Conservation (phyloP, 176 grass and related monocot genomes). For the barley (Hordeum vulgare) region DNA sequence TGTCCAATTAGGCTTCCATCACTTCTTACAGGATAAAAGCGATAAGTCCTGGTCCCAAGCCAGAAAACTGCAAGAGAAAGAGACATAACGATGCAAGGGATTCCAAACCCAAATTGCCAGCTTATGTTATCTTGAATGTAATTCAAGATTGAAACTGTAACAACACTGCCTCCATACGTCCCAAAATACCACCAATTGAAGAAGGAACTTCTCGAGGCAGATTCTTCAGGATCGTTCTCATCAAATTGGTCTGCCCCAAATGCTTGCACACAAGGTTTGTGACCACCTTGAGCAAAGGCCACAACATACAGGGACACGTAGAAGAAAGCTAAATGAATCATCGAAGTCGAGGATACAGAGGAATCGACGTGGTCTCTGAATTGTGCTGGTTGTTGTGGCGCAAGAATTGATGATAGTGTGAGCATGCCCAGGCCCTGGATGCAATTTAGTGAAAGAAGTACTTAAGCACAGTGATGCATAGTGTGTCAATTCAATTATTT, state of each 20-base stretch:
- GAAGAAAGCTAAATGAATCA: constrained; percentile 33
- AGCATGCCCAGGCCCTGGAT: constrained; percentile 48
- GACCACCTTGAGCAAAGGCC: constrained; percentile 41
- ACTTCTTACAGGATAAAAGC: constrained; percentile 27
- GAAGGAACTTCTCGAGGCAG: constrained; percentile 39
- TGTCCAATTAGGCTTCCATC: background rate
- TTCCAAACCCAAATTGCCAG: constrained; percentile 49
- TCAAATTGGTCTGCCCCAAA: constrained; percentile 68
- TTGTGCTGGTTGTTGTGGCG: constrained; percentile 6
- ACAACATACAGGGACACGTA: constrained; percentile 46
- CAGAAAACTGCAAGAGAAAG: constrained; percentile 39
- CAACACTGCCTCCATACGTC: constrained; percentile 5
- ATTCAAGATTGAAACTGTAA: constrained; percentile 37
- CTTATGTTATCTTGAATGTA: constrained; percentile 45
- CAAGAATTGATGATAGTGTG: constrained; percentile 32
- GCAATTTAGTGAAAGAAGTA: background rate
- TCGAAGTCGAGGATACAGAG: background rate
- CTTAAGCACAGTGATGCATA: background rate
- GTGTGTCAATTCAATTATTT: background rate
- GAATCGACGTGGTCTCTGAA: background rate
- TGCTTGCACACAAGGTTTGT: constrained; percentile 57
- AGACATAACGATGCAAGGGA: constrained; percentile 38
- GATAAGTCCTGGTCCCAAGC: constrained; percentile 32
- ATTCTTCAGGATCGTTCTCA: constrained; percentile 38
- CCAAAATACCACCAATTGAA: constrained; percentile 71